phyloP scores from a whole-genome alignment of 352 stramenopile genomes.

The Paralagenidium karlingii region DNA sequence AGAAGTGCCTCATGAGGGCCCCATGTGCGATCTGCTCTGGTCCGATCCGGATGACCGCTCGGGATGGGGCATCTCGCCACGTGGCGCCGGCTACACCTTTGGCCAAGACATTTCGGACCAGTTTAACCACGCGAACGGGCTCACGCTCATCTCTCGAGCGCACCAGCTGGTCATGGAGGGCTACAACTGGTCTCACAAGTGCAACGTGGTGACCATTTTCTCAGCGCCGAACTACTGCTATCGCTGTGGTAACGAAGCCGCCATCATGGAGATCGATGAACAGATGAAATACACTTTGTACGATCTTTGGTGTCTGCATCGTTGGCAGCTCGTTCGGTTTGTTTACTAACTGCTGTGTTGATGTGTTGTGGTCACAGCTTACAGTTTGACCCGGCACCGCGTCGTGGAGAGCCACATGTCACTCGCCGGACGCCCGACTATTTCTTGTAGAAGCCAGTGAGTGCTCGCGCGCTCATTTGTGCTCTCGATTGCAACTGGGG shows the following conservation, averaged over 20 bases:
- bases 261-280: conserved; percentile 96
- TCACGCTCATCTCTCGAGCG: conserved; percentile 87
- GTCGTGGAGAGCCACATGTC: conserved; percentile 88
- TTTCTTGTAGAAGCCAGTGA: conserved; percentile 72
- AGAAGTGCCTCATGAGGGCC: conserved; percentile 94
- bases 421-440: conserved; percentile 91
- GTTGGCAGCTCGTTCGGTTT: conserved; percentile 2
- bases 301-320: conserved; percentile 5
- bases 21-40: conserved; percentile 98
- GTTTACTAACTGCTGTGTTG: too few relatives aligned
- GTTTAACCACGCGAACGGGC: conserved; percentile 91
- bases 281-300: conserved; percentile 94
- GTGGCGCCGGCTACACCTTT: conserved; percentile 89
- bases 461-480: too few relatives aligned
- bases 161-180: conserved; percentile 95
- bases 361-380: too few relatives aligned
- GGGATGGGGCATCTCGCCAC: conserved; percentile 93
- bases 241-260: conserved; percentile 95
- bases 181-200: conserved; percentile 94
- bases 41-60: conserved; percentile 91
- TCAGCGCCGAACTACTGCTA: conserved; percentile 99
- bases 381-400: conserved; percentile 91
- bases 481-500: too few relatives aligned
- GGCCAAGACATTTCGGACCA: conserved; percentile 85
- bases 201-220: conserved; percentile 98